Base-by-base conservation (phyloP, 2,329 filamentous ascomycete species). In the Macroventuria anomochaeta region DNA sequence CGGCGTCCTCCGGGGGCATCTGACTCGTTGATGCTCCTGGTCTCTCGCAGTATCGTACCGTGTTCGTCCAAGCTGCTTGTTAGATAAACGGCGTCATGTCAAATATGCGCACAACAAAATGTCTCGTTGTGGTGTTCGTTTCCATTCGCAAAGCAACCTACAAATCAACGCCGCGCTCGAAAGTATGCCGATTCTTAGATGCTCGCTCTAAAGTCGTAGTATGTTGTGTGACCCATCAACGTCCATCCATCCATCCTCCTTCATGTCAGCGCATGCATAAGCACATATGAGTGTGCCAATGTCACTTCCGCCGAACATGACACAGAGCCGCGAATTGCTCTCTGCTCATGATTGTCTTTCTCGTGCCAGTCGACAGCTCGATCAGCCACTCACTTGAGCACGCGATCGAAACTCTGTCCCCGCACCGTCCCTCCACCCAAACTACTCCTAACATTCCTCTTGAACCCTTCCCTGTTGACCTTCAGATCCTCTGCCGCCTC, bases 401-500 rank as follows among this genome's bases (percentile, higher is more conserved):
- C 93, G 46, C 87, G 82, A 60, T 97, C 92, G 70, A 92, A 99
- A 6, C 77, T 75, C 63, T 87, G 81, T 2, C 87, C 88, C 75
- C 86, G 87, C 33, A 97, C 87, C 0, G 78, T 78, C 6, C 92
- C 91, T 46, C 95, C 95, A 3, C 80, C 81, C 90, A 99, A 96
- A 6, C 91, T 84, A 18, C 82, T 83, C 68, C 90, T 85, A 32
- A 97, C 95, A 70, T 97, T 97, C 57, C 91, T 83, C 82, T 93
- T 95, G 79, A 99, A 99, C 25, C 82, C 85, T 47, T 97, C 95
- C 31, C 92, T 81, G 75, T 95, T 96, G 40, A 82, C 82, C 67
- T 93, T 87, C 64, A 99, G 80, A 71, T 97, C 95, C 57, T 97
- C 92, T 3, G 95, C 95, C 0, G 95, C 95, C 70, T 97, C 93